Conservation (phyloP, 2,329 filamentous ascomycete species). For the Orbilia blumenaviensis region DNA sequence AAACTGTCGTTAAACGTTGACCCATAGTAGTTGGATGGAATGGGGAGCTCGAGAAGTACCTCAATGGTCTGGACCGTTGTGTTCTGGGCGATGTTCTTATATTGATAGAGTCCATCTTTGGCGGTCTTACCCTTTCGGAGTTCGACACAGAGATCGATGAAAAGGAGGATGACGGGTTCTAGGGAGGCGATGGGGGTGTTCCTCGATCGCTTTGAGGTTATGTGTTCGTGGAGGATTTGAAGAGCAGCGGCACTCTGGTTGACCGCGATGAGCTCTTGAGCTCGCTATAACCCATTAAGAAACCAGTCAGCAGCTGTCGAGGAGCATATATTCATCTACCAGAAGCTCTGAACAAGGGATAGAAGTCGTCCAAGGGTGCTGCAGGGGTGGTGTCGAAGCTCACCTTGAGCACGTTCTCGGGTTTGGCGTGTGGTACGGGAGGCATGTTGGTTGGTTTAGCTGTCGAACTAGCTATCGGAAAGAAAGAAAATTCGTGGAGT, state of each 20-base stretch:
- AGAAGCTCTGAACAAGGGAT: not conserved
- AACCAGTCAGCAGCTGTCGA: constrained; percentile 38
- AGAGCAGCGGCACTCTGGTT: constrained; percentile 91
- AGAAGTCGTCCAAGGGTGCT: not conserved
- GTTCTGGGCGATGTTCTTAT: constrained; percentile 99
- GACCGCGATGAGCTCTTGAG: constrained; percentile 98
- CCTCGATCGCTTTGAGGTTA: constrained; percentile 93
- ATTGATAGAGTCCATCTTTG: constrained; percentile 98
- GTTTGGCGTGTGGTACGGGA: constrained; percentile 95
- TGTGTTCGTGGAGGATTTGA: constrained; percentile 96
- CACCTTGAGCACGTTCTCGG: constrained; percentile 96
- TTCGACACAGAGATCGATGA: constrained; percentile 96
- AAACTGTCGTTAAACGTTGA: constrained; percentile 33
- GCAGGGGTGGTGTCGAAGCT: constrained; percentile 55
- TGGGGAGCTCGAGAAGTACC: constrained; percentile 64
- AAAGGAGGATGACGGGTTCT: constrained; percentile 97
- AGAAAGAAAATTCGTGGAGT: constrained; percentile 16
- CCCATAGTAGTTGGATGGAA: not conserved
- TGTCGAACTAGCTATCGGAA: constrained; percentile 30
- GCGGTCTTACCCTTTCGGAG: constrained; percentile 97
- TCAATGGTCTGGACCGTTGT: constrained; percentile 98
- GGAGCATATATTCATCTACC: constrained; percentile 21
- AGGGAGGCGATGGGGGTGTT: constrained; percentile 95
- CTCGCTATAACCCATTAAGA: constrained; percentile 68
- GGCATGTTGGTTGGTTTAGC: constrained; percentile 70